Evolutionary conservation across 2,329 filamentous ascomycete species (phyloP), one percentile per base, ranked within the genome.

Genomic region (Lanzia echinophila): DNA sequence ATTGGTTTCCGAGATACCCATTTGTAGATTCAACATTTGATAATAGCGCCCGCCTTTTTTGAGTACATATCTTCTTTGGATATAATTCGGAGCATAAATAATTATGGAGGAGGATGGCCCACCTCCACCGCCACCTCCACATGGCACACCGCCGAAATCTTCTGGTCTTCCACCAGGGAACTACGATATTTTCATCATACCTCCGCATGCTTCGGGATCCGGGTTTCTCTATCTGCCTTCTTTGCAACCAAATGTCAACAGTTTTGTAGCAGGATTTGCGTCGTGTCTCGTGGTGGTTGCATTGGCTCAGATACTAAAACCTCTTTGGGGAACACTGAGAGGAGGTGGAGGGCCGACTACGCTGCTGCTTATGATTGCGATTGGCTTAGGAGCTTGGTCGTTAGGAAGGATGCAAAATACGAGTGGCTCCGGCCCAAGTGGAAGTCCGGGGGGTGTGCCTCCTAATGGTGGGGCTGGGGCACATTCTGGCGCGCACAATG

Each of bases 181-280:
- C 68, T 97, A 96, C 72, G 92, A 97, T 74, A 95, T 97, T 68
- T 96, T 96, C 74, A 87, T 96, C 69, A 91, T 97, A 65, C 92
- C 92, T 7, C 89, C 91, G 45, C 90, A 96, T 70, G 92, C 90
- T 11, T 80, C 91, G 6, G 92, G 92, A 50, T 83, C 84, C 0
- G 92, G 92, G 33, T 96, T 96, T 71, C 76, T 97, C 28, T 96
- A 97, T 70, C 81, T 97, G n/a, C 92, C 92, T 0, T 96, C 91
- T 0, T 71, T 97, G 58, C 81, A 86, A 66, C 87, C 89, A 19
- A 88, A 94, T 65, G 79, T 86, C 65, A 96, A 96, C 71, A 95
- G 89, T 72, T 97, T 96, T 70, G 79, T 90, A 20, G 90, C 91
- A 3, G 92, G 92, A 28, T 90, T 90, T 63, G 87, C 84, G 39